These are phyloP conservation scores for Monosporozyma aerobia DNA, from an alignment of 805 yeast species.

Conservation along the genomic window DNA sequence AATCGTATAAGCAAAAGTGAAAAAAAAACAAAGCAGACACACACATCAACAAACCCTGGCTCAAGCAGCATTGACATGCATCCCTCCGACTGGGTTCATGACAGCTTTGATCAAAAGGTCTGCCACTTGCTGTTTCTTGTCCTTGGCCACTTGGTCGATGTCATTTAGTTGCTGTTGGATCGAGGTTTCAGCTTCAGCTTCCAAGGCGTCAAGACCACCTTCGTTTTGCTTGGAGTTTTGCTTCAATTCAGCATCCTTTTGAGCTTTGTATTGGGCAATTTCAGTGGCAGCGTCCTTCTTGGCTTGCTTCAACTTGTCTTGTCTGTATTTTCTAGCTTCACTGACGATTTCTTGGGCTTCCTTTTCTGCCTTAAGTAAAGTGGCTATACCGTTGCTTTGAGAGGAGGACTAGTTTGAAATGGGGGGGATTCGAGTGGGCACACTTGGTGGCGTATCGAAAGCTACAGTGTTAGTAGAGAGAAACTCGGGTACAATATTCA, in stretches of 20 bases:
- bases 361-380: constrained; percentile 66
- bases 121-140: constrained; percentile 59
- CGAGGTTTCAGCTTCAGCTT: constrained; percentile 65
- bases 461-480: background rate
- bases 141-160: constrained; percentile 55
- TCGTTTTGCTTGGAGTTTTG: constrained; percentile 64
- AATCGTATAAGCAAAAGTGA: background rate
- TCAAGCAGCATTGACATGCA: constrained; percentile 62
- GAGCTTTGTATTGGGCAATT: constrained; percentile 73
- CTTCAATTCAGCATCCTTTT: constrained; percentile 76
- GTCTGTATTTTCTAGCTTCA: constrained; percentile 79
- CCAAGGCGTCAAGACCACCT: constrained; percentile 41
- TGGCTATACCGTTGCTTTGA: constrained; percentile 29
- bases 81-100: constrained; percentile 66
- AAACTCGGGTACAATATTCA: too few species aligned
- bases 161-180: constrained; percentile 62
- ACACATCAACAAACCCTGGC: background rate
- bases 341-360: constrained; percentile 95
- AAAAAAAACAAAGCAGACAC: background rate
- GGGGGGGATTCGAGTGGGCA: background rate
- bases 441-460: background rate
- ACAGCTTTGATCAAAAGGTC: constrained; percentile 73
- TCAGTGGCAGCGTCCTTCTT: constrained; percentile 87
- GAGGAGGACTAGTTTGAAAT: background rate
- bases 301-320: constrained; percentile 80